phyloP scores from a whole-genome alignment of 1,284 basidiomycete species.

The Pyrrhoderma lamaoense region DNA sequence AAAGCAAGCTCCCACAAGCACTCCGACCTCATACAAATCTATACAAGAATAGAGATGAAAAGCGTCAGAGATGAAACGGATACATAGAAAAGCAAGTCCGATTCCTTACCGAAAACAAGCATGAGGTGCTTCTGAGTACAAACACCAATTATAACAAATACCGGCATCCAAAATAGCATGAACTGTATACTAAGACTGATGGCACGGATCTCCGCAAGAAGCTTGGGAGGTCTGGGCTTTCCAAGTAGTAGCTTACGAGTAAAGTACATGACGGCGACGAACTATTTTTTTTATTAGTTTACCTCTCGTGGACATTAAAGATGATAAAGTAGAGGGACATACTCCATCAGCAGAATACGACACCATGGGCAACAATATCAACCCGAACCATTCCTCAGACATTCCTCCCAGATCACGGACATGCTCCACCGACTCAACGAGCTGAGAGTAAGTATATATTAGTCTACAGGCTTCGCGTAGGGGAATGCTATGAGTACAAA shows the following conservation, averaged over 20 bases:
- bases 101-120: constrained; percentile 44
- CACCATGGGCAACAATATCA: constrained; percentile 58
- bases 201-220: constrained; percentile 49
- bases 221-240: constrained; percentile 34
- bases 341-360: constrained; percentile 55
- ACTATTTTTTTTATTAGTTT: too few relatives aligned
- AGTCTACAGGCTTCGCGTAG: too few relatives aligned
- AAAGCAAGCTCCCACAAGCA: constrained; percentile 54
- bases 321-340: too few relatives aligned
- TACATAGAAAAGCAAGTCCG: background rate
- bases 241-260: constrained; percentile 30
- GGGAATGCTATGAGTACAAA: constrained; percentile 26
- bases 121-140: constrained; percentile 44
- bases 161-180: constrained; percentile 56
- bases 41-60: too few relatives aligned
- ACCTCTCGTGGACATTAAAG: too few relatives aligned
- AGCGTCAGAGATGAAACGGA: too few relatives aligned
- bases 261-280: constrained; percentile 24
- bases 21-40: constrained; percentile 52
- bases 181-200: constrained; percentile 65
- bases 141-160: constrained; percentile 55
- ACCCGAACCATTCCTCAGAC: constrained; percentile 58
- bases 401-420: constrained; percentile 38
- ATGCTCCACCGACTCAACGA: constrained; percentile 53
- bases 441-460: constrained; percentile 29